phyloP scores from a whole-genome alignment of 331 rosid genomes.

The Arachis monticola region DNA sequence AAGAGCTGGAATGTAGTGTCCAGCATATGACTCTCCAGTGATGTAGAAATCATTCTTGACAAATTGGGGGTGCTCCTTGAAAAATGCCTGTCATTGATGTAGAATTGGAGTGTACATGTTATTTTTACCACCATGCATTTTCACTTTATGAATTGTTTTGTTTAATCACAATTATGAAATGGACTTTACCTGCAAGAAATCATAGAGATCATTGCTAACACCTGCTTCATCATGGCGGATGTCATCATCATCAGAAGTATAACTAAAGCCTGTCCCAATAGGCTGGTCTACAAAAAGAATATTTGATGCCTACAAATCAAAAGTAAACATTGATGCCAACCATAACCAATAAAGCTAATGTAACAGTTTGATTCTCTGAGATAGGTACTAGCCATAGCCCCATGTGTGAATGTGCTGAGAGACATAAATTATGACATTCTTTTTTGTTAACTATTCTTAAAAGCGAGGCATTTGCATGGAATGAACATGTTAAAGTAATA shows the following conservation, averaged over 20 bases:
- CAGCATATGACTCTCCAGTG: conserved; percentile 97
- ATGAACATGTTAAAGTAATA: conserved; percentile 2
- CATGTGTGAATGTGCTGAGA: neutral
- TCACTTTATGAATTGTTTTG: neutral
- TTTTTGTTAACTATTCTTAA: neutral
- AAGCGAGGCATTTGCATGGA: conserved; percentile 6
- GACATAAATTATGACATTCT: neutral
- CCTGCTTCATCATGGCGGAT: conserved; percentile 83
- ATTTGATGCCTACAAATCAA: conserved; percentile 72
- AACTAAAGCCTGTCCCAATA: conserved; percentile 93
- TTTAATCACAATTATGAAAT: neutral
- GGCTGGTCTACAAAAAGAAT: conserved; percentile 92
- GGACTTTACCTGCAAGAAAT: conserved; percentile 80
- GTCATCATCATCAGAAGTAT: conserved; percentile 63
- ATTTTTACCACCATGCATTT: neutral
- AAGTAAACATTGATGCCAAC: neutral
- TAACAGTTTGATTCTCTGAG: conserved; percentile 19
- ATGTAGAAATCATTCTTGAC: conserved; percentile 79
- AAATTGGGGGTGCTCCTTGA: conserved; percentile 66
- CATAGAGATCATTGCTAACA: conserved; percentile 87
- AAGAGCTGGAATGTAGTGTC: conserved; percentile 95
- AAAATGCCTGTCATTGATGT: conserved; percentile 67
- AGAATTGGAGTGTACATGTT: conserved; percentile 24
- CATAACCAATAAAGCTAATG: conserved; percentile 2
- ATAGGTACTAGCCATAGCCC: conserved; percentile 3